Evolutionary conservation across 371 early-diverging fungal genomes (phyloP).

Genomic region (Dipsacomyces acuminosporus): DNA sequence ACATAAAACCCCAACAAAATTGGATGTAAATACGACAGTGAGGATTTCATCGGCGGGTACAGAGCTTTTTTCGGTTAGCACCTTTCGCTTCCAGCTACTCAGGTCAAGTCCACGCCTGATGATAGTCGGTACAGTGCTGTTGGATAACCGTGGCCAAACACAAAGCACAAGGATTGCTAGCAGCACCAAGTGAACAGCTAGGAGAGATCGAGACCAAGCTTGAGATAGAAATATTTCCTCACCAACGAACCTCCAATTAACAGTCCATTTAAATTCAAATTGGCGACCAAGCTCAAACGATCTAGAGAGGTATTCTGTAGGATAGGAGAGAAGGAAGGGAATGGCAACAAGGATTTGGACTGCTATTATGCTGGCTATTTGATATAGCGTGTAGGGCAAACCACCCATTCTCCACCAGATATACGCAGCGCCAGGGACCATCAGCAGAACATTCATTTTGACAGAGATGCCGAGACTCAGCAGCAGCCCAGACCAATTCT

Average conservation of each 20-base stretch:
- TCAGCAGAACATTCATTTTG: constrained; percentile 91
- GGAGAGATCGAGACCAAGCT: constrained; percentile 56
- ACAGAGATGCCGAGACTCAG: constrained; percentile 73
- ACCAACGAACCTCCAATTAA: constrained; percentile 86
- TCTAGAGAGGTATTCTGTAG: constrained; percentile 61
- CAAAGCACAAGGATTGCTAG: constrained; percentile 56
- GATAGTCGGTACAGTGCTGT: constrained; percentile 4
- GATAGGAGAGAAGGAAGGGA: constrained; percentile 63
- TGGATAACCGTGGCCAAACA: constrained; percentile 44
- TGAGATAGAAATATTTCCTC: constrained; percentile 61
- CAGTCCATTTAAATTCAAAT: constrained; percentile 88
- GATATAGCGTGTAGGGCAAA: neutral
- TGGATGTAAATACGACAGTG: constrained; percentile 65
- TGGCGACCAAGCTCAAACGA: constrained; percentile 85
- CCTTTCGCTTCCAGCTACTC: constrained; percentile 1
- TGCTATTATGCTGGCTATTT: constrained; percentile 5
- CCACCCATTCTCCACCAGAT: constrained; percentile 38
- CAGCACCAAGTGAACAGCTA: constrained; percentile 57
- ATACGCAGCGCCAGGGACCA: constrained; percentile 77
- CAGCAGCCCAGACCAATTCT: constrained; percentile 14
- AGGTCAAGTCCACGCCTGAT: neutral
- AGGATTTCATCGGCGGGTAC: constrained; percentile 25
- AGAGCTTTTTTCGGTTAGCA: neutral
- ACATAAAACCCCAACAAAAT: constrained; percentile 83
- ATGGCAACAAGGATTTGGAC: constrained; percentile 56